Conservation (phyloP, 257 asterid genomes). For the Perilla frutescens region DNA sequence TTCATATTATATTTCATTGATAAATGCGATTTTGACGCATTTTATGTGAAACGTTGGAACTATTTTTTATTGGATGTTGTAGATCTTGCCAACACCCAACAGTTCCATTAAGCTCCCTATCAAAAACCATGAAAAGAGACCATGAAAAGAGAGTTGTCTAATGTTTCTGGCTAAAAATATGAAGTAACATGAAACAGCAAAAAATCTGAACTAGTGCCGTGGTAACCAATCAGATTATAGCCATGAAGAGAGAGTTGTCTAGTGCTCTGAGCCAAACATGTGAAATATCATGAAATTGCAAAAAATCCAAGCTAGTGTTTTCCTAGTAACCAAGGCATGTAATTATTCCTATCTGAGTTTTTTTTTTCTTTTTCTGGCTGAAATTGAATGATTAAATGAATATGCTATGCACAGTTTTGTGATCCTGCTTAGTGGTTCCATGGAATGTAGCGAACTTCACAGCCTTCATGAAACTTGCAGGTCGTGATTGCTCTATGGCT, state of each 20-base stretch:
- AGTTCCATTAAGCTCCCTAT: not conserved
- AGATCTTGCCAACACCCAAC: not conserved
- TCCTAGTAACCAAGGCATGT: conserved; percentile 6
- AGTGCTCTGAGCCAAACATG: not conserved
- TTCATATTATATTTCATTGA: not conserved
- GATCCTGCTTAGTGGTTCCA: conserved; percentile 23
- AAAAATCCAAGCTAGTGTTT: conserved; percentile 18
- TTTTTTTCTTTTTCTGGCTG: not conserved
- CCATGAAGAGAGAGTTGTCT: conserved; percentile 19
- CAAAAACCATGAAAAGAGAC: not conserved
- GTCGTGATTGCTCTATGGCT: conserved; percentile 92
- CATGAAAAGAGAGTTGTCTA: not conserved
- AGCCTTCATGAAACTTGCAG: conserved; percentile 62
- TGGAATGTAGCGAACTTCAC: conserved; percentile 22
- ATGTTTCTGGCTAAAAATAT: not conserved
- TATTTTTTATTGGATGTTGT: not conserved
- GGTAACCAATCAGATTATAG: not conserved
- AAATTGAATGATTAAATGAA: conserved; percentile 11
- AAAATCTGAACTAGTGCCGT: not conserved
- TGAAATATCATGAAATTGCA: not conserved
- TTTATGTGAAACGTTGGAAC: not conserved
- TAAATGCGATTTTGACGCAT: not conserved
- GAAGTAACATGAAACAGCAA: not conserved
- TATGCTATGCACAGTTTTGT: conserved; percentile 11
- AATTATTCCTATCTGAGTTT: too few species aligned